A percentile compares a stretch with the other conserved stretches of the same genome.
Conservation (phyloP, 768 basidiomycete species). For the Trametopsis cervina region DNA sequence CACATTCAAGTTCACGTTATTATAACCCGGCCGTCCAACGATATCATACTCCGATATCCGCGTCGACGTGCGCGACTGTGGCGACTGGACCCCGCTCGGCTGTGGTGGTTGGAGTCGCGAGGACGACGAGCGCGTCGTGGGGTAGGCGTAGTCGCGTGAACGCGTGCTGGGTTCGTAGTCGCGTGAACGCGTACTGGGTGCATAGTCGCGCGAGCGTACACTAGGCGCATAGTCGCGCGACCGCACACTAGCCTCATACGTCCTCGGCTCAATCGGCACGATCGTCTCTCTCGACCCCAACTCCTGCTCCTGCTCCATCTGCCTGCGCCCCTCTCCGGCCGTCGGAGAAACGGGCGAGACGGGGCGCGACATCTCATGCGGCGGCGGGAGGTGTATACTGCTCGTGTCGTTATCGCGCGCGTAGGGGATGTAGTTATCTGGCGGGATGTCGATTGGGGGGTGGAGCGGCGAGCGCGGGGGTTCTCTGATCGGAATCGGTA, state of each 20-base stretch:
- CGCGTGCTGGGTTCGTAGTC: constrained; percentile 1
- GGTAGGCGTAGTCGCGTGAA: constrained; percentile 1
- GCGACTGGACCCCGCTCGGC: constrained; percentile 11
- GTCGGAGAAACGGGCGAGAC: constrained; percentile 13
- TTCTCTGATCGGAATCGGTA: constrained; percentile 35
- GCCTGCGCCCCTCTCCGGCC: too few species aligned
- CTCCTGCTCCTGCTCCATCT: neutral
- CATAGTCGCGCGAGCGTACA: constrained; percentile 11
- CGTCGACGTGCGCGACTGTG: constrained; percentile 22
- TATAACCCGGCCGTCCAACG: constrained; percentile 13
- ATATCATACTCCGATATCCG: constrained; percentile 21
- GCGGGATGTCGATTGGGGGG: constrained; percentile 36
- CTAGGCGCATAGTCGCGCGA: constrained; percentile 1
- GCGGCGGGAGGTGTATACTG: constrained; percentile 51
- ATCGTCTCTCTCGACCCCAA: neutral
- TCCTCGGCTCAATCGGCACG: neutral
- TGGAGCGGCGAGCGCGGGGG: constrained; percentile 34
- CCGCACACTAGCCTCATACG: too few species aligned
- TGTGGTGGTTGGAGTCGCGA: constrained; percentile 3
- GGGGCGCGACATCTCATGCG: constrained; percentile 41
- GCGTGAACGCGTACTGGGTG: constrained; percentile 1
- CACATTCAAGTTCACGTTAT: too few species aligned
- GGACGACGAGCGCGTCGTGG: constrained; percentile 1
- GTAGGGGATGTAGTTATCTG: constrained; percentile 55
- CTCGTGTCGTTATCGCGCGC: constrained; percentile 36